Evolutionary conservation across 495 filamentous ascomycete species (phyloP).

Genomic region (Parmelia sp.): DNA sequence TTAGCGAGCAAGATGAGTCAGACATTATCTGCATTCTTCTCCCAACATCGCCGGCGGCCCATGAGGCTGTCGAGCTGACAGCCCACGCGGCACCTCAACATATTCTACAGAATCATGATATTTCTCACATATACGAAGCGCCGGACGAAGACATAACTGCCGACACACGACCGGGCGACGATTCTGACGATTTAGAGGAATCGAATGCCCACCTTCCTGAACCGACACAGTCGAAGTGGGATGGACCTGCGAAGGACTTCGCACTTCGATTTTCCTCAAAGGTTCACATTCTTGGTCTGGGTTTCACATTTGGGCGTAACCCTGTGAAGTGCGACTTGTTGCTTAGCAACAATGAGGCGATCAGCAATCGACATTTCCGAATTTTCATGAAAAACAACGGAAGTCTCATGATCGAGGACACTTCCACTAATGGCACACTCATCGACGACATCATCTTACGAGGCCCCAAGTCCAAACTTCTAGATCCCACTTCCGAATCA

Average conservation of each 20-base stretch:
- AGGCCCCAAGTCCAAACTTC: slow-evolving; percentile 36
- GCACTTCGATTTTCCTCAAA: slow-evolving; percentile 71
- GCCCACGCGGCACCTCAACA: slow-evolving; percentile 48
- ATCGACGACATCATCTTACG: slow-evolving; percentile 64
- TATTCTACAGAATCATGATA: slow-evolving; percentile 46
- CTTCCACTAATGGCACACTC: slow-evolving; percentile 85
- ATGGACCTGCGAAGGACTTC: slow-evolving; percentile 57
- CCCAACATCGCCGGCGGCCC: slow-evolving; percentile 66
- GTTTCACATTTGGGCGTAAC: slow-evolving; percentile 85
- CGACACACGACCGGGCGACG: slow-evolving; percentile 11
- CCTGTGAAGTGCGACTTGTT: slow-evolving; percentile 65
- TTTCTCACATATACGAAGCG: slow-evolving; percentile 21
- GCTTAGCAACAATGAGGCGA: slow-evolving; percentile 44
- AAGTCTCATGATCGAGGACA: slow-evolving; percentile 83
- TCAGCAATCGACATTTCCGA: slow-evolving; percentile 88
- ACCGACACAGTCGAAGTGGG: slow-evolving; percentile 30
- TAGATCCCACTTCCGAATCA: slow-evolving; percentile 27
- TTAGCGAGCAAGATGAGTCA: slow-evolving; percentile 70
- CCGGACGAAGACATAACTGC: slow-evolving; percentile 5
- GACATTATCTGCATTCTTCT: slow-evolving; percentile 88
- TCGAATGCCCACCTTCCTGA: slow-evolving; percentile 19
- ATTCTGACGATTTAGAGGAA: slow-evolving; percentile 36
- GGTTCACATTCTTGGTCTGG: slow-evolving; percentile 54
- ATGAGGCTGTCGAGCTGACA: slow-evolving; percentile 55
- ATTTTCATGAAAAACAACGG: slow-evolving; percentile 76